Base-by-base conservation (phyloP, 441 rosid genomes). In the Croton setiger region DNA sequence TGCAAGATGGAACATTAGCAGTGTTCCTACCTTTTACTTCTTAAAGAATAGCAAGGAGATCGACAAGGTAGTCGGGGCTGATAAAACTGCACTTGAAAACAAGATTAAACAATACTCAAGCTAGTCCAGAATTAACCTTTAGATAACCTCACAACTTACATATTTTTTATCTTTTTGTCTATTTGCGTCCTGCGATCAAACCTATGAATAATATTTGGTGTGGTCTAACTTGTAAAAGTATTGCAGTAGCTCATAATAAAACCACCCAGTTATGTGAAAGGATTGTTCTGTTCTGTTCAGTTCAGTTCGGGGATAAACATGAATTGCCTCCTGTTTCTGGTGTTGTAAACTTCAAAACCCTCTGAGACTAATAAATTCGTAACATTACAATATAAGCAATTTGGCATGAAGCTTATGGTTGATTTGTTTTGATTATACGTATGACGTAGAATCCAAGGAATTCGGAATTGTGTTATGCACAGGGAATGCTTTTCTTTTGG, bases 1-100 rank as follows among this genome's bases (percentile, higher is more conserved):
- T 64, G 87, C 84, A 3, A 69, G 77, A 58, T 88, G 96, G 95
- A 87, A 85, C 63, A 78, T 90, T 41, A 86, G 92, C 82, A 85
- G 92, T 20, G 93, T 92, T 21, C 98, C 98, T 0, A 71, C 87
- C 55, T 81, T 92, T 75, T 83, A 76, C 85, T 90, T 88, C 67
- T 69, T 92, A 39, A 87, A 79, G 77, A 82, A 88, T 37, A 92
- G 92, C 20, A 88, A 87, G 78, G 91, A 90, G 78, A 82, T 92
- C 9, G 98, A 88, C 84, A 85, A 84, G 80, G 83, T 90, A 3
- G 91, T 90, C 2, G 98, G 97, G 53, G 92, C 97, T 45, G 93
- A 93, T 75, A 90, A 90, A 84, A 80, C 72, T 72, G 72, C 78
- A 53, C 89, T 93, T 45, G 96, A 87, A 78, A 75, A 63, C 82